Evolutionary conservation across 163 green algal genomes (phyloP), one percentile per base, ranked within the genome.

Genomic region (Smithsoniella earleae): DNA sequence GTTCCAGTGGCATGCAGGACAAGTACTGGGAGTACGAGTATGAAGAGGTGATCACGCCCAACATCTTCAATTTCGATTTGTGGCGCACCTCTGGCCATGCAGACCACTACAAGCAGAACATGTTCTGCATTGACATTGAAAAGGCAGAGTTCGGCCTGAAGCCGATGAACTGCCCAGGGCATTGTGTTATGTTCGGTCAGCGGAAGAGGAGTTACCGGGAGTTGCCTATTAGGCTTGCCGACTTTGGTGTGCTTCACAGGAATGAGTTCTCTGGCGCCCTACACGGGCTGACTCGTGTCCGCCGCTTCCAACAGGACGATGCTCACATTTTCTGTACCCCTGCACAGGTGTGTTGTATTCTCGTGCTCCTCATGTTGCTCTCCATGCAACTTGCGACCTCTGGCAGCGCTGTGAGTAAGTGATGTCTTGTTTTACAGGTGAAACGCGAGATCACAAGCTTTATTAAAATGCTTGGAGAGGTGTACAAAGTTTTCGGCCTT

Each of bases 101-200:
- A 1, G 91, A 88, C 40, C 94, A 99, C 85, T 99, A 99, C 84
- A 90, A 91, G 77, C 86, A 97, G 44, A 96, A 98, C 88, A 98
- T 98, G 93, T 98, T 98, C 73, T 75, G 62, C 40, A 93, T 97
- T 78, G 76, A 94, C n/a, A 87, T 98, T 25, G 91, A 97, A 81
- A 97, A 96, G 86, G 65, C 84, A 62, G 87, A 96, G 84, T 98
- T 89, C 77, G 92, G 92, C 1, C 79, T 98, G 6, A 98, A 98
- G 80, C 94, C 94, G 58, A 98, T 98, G 94, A 98, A 98, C 86
- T 98, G 94, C 84, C 94, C 94, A 86, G 90, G 92, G 36, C 94
- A 98, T 81, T 98, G 94, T 82, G 74, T 99, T 31, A 94, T 98
- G 88, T 99, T 97, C 80, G 85, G 63, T 36, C 80, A 91, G 79